Base-by-base conservation (phyloP, 306 rosid species). In the Albizia julibrissin region DNA sequence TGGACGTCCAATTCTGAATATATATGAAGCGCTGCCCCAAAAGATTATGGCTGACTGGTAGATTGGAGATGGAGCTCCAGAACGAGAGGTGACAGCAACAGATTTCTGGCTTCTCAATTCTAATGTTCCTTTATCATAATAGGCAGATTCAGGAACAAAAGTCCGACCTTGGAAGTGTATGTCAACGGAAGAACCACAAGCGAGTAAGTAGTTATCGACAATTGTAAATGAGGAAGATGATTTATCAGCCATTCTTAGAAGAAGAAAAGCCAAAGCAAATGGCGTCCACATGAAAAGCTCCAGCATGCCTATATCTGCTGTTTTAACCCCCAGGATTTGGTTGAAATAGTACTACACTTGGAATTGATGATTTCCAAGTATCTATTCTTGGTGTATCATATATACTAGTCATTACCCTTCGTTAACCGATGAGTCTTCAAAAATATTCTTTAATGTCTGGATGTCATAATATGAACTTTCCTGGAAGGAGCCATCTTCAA, bases 31-130 rank as follows among this genome's bases (percentile, higher is more conserved):
- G 24, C 79, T 69, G 85, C 78, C 83, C 85, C 1, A 83, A 85
- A 95, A 91, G 73, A 93, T 73, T 69, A 92, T 86, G 79, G 95
- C 94, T 72, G 94, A 90, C 83, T 90, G 87, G 80, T 88, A 90
- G 29, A 95, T 64, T 78, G 98, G 95, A 59, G 84, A 85, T 67
- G 91, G 94, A 73, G 39, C 90, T 80, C 68, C 74, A 8, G 93
- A 82, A 81, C 85, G 88, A 21, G 95, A 84, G 77, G 79, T 82
- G 69, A 84, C 89, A 82, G 81, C 75, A 54, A 91, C 78, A 40
- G 93, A 95, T 83, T 87, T 85, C 26, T 79, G 90, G 50, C 78
- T 67, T 81, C 88, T 87, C 39, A 85, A 77, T 69, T 34, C 88
- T 64, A 19, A 21, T 5, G 59, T 52, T 4, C n/a, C 24, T 19